phyloP scores from a whole-genome alignment of 2,329 filamentous ascomycete genomes.

The Phyllosticta ampelicida region DNA sequence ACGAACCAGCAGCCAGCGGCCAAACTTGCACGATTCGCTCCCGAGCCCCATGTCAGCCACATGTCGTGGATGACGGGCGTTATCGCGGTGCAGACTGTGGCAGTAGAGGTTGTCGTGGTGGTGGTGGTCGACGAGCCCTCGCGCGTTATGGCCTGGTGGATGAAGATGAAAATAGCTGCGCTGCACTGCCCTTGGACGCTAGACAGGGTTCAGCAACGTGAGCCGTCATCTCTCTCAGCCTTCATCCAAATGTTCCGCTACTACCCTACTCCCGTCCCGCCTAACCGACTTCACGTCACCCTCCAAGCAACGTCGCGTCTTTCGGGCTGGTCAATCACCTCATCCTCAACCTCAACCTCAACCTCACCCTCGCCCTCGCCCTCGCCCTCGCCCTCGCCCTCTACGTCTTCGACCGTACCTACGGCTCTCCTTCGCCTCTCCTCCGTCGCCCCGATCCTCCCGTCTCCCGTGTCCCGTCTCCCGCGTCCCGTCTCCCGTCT shows the following conservation, averaged over 20 bases:
- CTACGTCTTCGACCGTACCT: neutral
- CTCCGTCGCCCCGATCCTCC: neutral
- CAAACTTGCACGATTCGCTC: no score
- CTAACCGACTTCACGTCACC: no score
- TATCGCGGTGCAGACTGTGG: no score
- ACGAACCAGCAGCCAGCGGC: neutral
- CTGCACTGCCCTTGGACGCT: slow-evolving; percentile 6
- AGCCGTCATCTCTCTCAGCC: neutral
- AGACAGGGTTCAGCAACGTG: slow-evolving; percentile 3
- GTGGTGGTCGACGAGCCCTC: neutral
- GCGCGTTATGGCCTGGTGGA: neutral
- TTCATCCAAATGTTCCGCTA: neutral
- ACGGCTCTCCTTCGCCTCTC: neutral
- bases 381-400: no score
- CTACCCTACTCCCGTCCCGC: no score
- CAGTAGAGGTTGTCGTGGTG: neutral
- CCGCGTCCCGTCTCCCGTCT: neutral
- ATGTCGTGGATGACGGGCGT: neutral
- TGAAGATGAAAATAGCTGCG: slow-evolving; percentile 6
- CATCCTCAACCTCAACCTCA: no score
- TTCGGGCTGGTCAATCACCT: no score
- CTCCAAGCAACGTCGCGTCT: no score
- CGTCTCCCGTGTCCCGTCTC: neutral
- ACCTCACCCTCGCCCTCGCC: no score
- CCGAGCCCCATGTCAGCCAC: neutral